Percentiles rank a stretch among this genome's conserved stretches.
Evolutionary conservation across 1,284 basidiomycete genomes (phyloP).

Genomic region (Irpex sp.): DNA sequence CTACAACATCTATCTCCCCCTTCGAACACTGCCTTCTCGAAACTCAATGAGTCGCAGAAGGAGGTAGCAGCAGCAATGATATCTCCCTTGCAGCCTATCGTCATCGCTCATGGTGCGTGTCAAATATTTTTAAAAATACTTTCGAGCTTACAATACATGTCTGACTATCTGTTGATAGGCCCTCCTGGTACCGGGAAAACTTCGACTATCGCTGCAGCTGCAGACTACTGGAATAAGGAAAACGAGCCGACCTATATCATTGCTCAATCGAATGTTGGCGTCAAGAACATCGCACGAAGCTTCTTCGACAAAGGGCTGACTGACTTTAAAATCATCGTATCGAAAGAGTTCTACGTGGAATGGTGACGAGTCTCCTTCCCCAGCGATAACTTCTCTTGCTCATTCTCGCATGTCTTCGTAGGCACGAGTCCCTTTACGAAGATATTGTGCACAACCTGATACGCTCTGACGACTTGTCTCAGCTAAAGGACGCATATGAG

Average conservation of each 20-base stretch:
- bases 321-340: conserved; percentile 42
- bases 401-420: conserved; percentile 15
- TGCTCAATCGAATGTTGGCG: conserved; percentile 39
- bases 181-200: conserved; percentile 34
- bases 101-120: conserved; percentile 11
- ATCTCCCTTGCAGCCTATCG: conserved; percentile 6
- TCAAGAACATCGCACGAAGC: conserved; percentile 43
- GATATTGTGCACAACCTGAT: conserved; percentile 31
- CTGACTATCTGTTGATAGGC: conserved; percentile 12
- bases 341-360: conserved; percentile 45
- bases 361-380: conserved; percentile 28
- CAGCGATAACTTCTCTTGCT: background rate
- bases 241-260: conserved; percentile 24
- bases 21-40: background rate
- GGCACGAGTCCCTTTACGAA: conserved; percentile 46
- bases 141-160: background rate
- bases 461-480: conserved; percentile 33
- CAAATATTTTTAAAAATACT: conserved; percentile 6
- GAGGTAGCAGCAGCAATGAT: conserved; percentile 12
- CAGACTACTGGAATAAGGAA: conserved; percentile 12
- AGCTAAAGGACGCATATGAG: conserved; percentile 15
- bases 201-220: conserved; percentile 26
- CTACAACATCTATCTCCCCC: background rate
- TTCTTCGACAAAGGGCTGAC: conserved; percentile 31
- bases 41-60: conserved; percentile 9